These are phyloP conservation scores for Metschnikowia bowlesiae DNA, from an alignment of 805 yeast genomes.

Conservation along the genomic window DNA sequence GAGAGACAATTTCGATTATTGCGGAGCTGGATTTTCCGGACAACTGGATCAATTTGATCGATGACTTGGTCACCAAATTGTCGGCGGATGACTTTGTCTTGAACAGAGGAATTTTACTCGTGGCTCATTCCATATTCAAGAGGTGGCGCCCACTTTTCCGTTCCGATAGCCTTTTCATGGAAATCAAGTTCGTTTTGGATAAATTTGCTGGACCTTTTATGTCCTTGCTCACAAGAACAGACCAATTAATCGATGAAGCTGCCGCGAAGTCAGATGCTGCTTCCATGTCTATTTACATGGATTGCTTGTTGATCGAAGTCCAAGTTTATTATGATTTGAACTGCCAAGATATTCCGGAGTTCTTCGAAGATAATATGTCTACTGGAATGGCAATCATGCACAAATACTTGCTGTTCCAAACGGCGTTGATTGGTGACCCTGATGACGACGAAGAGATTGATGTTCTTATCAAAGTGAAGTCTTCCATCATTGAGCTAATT, in stretches of 20 bases:
- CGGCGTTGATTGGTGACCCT: slow-evolving; percentile 49
- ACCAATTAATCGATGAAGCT: slow-evolving; percentile 51
- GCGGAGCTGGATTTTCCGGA: slow-evolving; percentile 97
- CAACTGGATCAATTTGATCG: slow-evolving; percentile 75
- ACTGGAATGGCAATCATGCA: slow-evolving; percentile 77
- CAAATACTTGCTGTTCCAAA: slow-evolving; percentile 65
- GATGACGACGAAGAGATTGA: slow-evolving; percentile 65
- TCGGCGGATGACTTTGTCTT: slow-evolving; percentile 61
- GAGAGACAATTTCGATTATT: slow-evolving; percentile 86
- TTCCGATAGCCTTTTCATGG: slow-evolving; percentile 83
- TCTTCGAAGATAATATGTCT: slow-evolving; percentile 85
- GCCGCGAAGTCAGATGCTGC: slow-evolving; percentile 43
- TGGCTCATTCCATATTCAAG: slow-evolving; percentile 93
- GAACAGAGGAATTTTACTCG: slow-evolving; percentile 82
- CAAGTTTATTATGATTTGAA: slow-evolving; percentile 90
- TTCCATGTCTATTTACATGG: slow-evolving; percentile 54
- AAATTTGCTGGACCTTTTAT: slow-evolving; percentile 80
- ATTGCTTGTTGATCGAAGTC: slow-evolving; percentile 62
- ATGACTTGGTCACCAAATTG: slow-evolving; percentile 65
- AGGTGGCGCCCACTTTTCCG: slow-evolving; percentile 95
- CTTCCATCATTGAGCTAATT: slow-evolving; percentile 79
- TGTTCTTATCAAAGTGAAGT: slow-evolving; percentile 63
- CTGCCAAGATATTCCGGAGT: slow-evolving; percentile 97
- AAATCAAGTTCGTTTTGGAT: slow-evolving; percentile 80
- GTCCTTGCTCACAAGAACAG: slow-evolving; percentile 62